Conservation (phyloP, 2,329 filamentous ascomycete species). For the Phaeoacremonium minimum region DNA sequence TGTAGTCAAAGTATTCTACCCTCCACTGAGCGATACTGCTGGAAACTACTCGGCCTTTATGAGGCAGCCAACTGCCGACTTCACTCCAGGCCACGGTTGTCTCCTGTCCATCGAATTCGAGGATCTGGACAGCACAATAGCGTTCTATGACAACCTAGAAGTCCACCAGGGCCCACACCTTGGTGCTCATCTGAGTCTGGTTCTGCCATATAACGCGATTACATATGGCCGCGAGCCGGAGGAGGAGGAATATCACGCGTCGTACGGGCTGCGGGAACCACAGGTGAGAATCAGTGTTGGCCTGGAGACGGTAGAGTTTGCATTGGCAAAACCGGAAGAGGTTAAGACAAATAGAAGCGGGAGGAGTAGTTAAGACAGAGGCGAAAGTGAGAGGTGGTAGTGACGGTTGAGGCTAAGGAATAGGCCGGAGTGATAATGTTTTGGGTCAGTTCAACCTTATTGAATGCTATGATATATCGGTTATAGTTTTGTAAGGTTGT, state of each 20-base stretch:
- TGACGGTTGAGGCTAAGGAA: no score
- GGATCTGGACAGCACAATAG: conserved; percentile 27
- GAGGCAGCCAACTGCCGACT: conserved; percentile 33
- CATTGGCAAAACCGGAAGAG: no score
- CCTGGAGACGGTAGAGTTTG: no score
- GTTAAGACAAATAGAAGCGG: no score
- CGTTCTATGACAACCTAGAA: conserved; percentile 45
- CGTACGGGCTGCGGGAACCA: conserved; percentile 30
- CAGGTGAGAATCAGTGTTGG: conserved; percentile 43
- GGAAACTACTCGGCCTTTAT: conserved; percentile 31
- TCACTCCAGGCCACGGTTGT: conserved; percentile 50
- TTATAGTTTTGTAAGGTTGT: no score
- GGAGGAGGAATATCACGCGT: conserved; percentile 27
- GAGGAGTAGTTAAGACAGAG: no score
- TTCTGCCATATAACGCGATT: conserved; percentile 41
- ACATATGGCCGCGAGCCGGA: conserved; percentile 33
- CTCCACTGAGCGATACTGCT: conserved; percentile 25
- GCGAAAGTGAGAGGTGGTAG: no score
- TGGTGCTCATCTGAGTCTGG: conserved; percentile 46
- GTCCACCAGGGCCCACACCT: conserved; percentile 50
- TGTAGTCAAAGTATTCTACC: conserved; percentile 47
- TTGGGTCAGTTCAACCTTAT: no score
- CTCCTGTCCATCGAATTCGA: conserved; percentile 48
- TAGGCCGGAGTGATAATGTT: no score
- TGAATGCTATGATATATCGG: no score